A percentile compares a stretch with the other conserved stretches of the same genome.
Conservation (phyloP, 257 asterid genomes). For the Scutellaria minor region DNA sequence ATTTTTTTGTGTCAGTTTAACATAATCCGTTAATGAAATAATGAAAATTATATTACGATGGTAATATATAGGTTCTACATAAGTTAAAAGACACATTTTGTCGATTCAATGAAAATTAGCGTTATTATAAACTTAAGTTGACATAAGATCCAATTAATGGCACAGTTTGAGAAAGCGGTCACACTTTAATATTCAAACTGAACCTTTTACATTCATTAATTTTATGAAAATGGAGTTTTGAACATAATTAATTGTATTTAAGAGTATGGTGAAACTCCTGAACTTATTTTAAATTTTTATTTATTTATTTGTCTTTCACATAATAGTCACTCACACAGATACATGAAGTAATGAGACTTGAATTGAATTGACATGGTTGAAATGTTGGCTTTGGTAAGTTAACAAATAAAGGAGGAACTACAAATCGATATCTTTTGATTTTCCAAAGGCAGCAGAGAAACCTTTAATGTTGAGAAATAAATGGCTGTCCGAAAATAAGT, state of each 20-base stretch:
- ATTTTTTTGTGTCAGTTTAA: background rate
- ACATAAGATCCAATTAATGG: no score
- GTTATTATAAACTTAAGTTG: no score
- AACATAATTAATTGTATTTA: background rate
- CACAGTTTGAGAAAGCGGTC: no score
- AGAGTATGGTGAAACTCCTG: conserved; percentile 7
- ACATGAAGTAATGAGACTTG: conserved; percentile 19
- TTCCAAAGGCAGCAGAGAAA: conserved; percentile 17
- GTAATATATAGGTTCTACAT: background rate
- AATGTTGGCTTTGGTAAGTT: background rate
- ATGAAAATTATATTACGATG: background rate
- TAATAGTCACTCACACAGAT: background rate
- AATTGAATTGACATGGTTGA: background rate
- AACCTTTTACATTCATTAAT: background rate
- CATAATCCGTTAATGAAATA: background rate
- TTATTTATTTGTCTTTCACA: background rate
- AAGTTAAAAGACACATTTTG: no score
- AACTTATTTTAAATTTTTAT: background rate
- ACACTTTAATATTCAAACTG: no score
- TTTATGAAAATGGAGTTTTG: conserved; percentile 5
- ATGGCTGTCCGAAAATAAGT: background rate
- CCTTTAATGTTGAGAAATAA: conserved; percentile 20
- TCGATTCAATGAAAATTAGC: no score
- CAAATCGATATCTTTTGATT: conserved; percentile 9
- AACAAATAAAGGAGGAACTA: conserved; percentile 25